These are phyloP conservation scores for Leishmania aethiopica DNA, from an alignment of 208 protist species.

Conservation along the genomic window DNA sequence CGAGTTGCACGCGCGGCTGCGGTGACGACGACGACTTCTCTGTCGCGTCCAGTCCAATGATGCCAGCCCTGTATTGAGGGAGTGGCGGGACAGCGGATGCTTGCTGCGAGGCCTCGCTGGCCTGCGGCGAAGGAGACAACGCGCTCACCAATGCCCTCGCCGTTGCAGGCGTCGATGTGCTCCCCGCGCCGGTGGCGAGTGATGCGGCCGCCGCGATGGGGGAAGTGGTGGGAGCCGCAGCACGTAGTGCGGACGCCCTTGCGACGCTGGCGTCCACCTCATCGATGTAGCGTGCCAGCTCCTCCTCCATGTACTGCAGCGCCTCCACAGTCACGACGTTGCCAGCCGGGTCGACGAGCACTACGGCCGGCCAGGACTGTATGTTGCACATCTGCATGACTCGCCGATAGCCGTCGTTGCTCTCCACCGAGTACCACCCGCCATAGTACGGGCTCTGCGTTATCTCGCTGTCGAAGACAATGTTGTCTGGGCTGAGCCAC, in stretches of 20 bases:
- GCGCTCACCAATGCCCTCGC: slow-evolving; percentile 1
- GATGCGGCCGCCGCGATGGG: background rate
- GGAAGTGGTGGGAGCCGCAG: background rate
- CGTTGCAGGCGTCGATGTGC: background rate
- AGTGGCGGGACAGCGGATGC: background rate
- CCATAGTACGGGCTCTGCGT: slow-evolving; percentile 57
- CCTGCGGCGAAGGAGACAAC: background rate
- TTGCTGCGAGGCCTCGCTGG: background rate
- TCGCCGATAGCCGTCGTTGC: slow-evolving; percentile 55
- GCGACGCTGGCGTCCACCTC: slow-evolving; percentile 15
- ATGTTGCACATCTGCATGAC: slow-evolving; percentile 49
- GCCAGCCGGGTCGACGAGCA: slow-evolving; percentile 63
- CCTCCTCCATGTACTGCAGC: slow-evolving; percentile 59
- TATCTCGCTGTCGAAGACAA: slow-evolving; percentile 44
- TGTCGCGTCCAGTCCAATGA: background rate
- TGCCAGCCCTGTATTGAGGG: background rate
- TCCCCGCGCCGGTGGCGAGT: background rate
- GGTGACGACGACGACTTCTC: background rate
- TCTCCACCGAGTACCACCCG: slow-evolving; percentile 70
- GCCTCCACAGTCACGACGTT: slow-evolving; percentile 49
- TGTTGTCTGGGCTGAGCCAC: slow-evolving; percentile 25
- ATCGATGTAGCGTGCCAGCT: slow-evolving; percentile 36
- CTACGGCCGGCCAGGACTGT: slow-evolving; percentile 59
- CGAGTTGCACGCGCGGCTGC: background rate
- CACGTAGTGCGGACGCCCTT: background rate